Base-by-base conservation (phyloP, 495 filamentous ascomycete species). In the Darksidea phi region DNA sequence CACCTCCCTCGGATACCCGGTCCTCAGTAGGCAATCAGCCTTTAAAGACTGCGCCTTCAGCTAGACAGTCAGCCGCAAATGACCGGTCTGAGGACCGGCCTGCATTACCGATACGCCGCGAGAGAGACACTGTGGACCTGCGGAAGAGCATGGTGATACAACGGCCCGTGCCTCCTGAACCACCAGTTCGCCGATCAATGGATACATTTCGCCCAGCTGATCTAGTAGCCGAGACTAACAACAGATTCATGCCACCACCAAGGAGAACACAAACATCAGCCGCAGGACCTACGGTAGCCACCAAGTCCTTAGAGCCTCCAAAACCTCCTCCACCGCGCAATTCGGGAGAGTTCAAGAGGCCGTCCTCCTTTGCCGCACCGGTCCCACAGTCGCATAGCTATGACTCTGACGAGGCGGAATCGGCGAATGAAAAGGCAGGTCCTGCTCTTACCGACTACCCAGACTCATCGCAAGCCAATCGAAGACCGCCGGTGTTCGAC, bases 401-500 rank as follows among this genome's bases (percentile, higher is more conserved):
- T 23, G 67, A 69, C 38, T 71, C 69, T 3, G 69, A 71, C 49
- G 69, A 71, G 25, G 45, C 55, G 15, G 66, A 67, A 5, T n/a
- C 62, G 12, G 57, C 57, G 51, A 38, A 36, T 3, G 61, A 69
- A 5, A 64, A 64, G 47, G 26, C 66, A 15, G 46, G 51, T 15
- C 38, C 57, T 28, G 47, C 63, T 23, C 53, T 71, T 8, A 76
- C 72, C 28, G 86, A 90, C 54, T 96, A 87, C 72, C 93, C 94
- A 11, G 92, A 97, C 74, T 77, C 89, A 0, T 93, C 91, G 1
- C 82, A 84, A 63, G 84, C 90, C 0, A 97, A 96, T 68, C 82
- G 94, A 41, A 84, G 92, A 26, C 88, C 88, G 42, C 95, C 94
- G 0, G 78, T 81, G 58, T 83, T 88, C 61, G 86, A 82, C 69